A percentile compares a stretch with the other conserved stretches of the same genome.
phyloP scores from a whole-genome alignment of 345 rosid genomes.

The Eucalyptus sp. region DNA sequence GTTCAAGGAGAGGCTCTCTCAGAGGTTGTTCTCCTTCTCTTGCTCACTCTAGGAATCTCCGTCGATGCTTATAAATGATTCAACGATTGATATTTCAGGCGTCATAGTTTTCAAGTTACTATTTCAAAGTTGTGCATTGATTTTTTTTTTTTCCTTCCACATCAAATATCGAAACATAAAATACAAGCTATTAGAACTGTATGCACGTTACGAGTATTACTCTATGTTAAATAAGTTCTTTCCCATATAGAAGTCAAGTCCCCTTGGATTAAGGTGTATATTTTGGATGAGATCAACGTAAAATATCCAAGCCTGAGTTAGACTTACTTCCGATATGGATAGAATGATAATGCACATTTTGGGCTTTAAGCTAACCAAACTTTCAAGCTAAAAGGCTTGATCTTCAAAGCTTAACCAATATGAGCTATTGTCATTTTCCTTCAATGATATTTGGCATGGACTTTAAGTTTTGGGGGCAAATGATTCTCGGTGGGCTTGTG shows the following conservation, averaged over 20 bases:
- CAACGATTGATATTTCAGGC: background rate
- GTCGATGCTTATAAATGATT: background rate
- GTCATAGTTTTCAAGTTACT: background rate
- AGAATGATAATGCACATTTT: background rate
- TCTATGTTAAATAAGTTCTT: background rate
- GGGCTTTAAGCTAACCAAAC: background rate
- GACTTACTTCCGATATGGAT: background rate
- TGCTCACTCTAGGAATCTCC: background rate
- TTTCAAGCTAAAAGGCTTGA: background rate
- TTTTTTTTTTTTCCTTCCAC: background rate
- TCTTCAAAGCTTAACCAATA: background rate
- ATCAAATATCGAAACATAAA: background rate
- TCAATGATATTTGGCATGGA: background rate
- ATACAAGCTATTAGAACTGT: background rate
- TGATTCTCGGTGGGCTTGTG: constrained; percentile 9
- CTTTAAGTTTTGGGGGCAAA: background rate
- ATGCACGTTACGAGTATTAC: background rate
- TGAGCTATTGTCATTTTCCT: background rate
- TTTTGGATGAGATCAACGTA: background rate
- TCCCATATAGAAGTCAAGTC: background rate
- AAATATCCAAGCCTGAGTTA: background rate
- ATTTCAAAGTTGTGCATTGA: background rate
- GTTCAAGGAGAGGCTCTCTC: constrained; percentile 24
- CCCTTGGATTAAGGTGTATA: background rate
- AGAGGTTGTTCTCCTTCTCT: background rate